Conservation (phyloP, 1,139 yeast genomes). For the Hyphopichia burtonii region DNA sequence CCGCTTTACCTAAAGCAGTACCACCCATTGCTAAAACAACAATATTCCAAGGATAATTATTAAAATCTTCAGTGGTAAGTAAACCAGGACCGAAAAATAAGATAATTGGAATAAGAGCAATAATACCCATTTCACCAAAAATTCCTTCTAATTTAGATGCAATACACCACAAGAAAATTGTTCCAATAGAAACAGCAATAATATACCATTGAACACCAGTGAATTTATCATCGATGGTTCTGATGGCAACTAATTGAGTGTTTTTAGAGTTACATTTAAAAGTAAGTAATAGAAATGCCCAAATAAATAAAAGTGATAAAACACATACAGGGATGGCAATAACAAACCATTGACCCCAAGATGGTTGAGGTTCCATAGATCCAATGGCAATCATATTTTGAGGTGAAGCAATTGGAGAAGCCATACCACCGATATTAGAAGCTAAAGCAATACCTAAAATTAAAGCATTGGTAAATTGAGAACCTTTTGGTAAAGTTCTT, state of each 20-base stretch:
- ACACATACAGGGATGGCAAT: constrained; percentile 66
- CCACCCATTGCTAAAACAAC: constrained; percentile 81
- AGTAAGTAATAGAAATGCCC: constrained; percentile 57
- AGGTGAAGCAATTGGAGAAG: constrained; percentile 79
- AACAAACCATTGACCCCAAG: constrained; percentile 79
- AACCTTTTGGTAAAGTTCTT: constrained; percentile 59
- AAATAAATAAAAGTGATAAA: constrained; percentile 50
- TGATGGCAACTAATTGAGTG: constrained; percentile 47
- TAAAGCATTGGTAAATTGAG: constrained; percentile 61
- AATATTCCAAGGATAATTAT: constrained; percentile 75
- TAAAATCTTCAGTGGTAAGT: constrained; percentile 62
- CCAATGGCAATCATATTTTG: constrained; percentile 76
- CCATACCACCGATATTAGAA: constrained; percentile 75
- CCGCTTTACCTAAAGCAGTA: constrained; percentile 72
- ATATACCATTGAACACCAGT: constrained; percentile 65
- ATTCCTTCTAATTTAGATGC: constrained; percentile 53
- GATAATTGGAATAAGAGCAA: constrained; percentile 64
- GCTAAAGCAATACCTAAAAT: constrained; percentile 72
- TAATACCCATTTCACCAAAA: constrained; percentile 72
- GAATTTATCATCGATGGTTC: constrained; percentile 60
- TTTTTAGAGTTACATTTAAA: constrained; percentile 48
- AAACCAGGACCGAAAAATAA: constrained; percentile 71
- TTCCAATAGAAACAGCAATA: constrained; percentile 47
- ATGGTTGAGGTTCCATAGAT: constrained; percentile 62
- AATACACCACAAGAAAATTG: constrained; percentile 73